Base-by-base conservation (phyloP, 78 protist species). In the Diacronema lutheri region DNA sequence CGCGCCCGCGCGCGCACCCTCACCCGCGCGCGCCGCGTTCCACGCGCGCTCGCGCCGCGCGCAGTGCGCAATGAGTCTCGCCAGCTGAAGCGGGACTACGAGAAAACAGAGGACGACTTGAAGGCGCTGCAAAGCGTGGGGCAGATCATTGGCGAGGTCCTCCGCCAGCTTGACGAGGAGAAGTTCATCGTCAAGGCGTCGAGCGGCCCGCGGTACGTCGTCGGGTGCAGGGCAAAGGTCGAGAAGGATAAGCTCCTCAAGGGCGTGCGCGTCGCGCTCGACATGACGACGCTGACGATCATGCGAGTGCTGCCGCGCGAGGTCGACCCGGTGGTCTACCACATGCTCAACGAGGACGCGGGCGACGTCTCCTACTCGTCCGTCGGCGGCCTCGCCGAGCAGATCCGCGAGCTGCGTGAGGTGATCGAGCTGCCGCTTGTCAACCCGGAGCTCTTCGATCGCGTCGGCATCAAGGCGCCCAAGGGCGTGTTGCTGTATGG, bases 171-270 rank as follows among this genome's bases (percentile, higher is more conserved):
- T 16, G 98, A 95, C 72, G 99, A 94, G 11, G 99, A 98, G 62
- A 33, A 95, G 20, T 97, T 91, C 89, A 98, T 98, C 79, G 99
- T 98, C 86, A 96, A 97, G 79, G 99, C 99, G 12, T 90, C 96
- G 41, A 88, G 93, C 91, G 99, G 99, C 25, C 99, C 99, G 29
- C 93, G 99, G 29, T 98, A 99, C 88, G 96, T 98, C 16, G 99
- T 99, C 10, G 98, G 98, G 23, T 94, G 97, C 86, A 56, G 96
- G 14, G 50, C 69, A 19, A 69, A 81, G 74, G 86, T 87, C 56
- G 94, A 95, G 71, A 89, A 90, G 56, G 83, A 61, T 41, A 92
- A 92, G 81, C 93, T 99, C 44, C 83, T 58, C 65, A 89, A 96
- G 20, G 96, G 98, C 26, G 94, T 97, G 16, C 95, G 99, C 29